Evolutionary conservation across 495 filamentous ascomycete species (phyloP).

Genomic region (Copromyces sp.): DNA sequence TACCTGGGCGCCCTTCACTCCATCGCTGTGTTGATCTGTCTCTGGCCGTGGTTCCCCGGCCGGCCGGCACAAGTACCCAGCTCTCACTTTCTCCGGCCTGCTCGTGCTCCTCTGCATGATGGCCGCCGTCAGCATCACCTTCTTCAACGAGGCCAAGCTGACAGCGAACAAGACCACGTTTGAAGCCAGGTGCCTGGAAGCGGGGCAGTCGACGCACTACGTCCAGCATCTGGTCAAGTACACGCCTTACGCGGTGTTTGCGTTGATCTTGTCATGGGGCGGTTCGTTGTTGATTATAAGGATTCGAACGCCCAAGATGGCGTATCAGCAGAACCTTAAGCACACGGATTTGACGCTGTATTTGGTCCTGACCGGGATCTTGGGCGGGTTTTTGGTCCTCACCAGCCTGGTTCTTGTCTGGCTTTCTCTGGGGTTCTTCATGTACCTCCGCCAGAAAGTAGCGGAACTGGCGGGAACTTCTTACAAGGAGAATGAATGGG

Average conservation of each 20-base stretch:
- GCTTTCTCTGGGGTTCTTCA: neutral
- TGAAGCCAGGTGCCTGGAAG: neutral
- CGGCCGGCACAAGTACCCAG: neutral
- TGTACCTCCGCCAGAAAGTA: neutral
- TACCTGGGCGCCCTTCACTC: conserved; percentile 77
- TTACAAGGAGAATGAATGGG: neutral
- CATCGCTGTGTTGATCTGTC: conserved; percentile 52
- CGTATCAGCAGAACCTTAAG: neutral
- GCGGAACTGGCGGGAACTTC: neutral
- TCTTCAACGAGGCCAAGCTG: neutral
- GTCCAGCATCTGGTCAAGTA: neutral
- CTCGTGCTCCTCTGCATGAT: neutral
- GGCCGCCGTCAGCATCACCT: neutral
- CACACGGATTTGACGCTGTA: neutral
- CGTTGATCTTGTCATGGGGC: neutral
- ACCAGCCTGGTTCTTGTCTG: neutral
- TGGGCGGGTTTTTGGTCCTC: neutral
- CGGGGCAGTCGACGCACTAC: neutral
- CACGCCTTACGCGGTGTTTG: neutral
- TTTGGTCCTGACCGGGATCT: neutral
- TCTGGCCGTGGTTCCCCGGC: neutral
- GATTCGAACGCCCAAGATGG: neutral
- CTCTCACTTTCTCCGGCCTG: neutral
- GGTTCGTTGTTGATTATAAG: neutral
- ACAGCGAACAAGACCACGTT: neutral